Percentiles rank a stretch among this genome's conserved stretches.
Evolutionary conservation across 495 filamentous ascomycete species (phyloP).

Genomic region (Podospora appendiculata): DNA sequence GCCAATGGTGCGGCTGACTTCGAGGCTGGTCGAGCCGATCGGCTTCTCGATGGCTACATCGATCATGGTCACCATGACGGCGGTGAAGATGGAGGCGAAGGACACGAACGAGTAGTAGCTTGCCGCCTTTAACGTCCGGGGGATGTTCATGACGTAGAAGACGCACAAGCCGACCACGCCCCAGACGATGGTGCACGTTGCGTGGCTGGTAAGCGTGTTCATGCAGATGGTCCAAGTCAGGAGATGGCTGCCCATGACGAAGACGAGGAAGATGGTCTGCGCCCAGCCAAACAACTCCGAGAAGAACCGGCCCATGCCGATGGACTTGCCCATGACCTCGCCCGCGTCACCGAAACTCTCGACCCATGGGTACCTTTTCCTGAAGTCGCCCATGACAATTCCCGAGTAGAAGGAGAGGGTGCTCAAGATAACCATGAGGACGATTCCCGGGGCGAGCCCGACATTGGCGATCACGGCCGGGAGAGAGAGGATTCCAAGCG

Average conservation of each 20-base stretch:
- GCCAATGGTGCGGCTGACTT: conserved; percentile 3
- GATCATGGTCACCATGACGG: conserved; percentile 16
- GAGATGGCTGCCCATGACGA: conserved; percentile 15
- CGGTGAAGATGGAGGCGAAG: conserved; percentile 13
- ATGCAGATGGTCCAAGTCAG: conserved; percentile 15
- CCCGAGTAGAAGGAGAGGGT: conserved; percentile 8
- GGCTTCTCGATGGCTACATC: conserved; percentile 15
- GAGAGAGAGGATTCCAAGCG: conserved; percentile 11
- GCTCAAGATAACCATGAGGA: conserved; percentile 8
- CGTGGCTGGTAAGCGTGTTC: conserved; percentile 10
- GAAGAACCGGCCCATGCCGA: conserved; percentile 12
- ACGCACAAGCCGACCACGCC: conserved; percentile 11
- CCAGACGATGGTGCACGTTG: conserved; percentile 14
- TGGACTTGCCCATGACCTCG: conserved; percentile 10
- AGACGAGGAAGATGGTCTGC: conserved; percentile 11
- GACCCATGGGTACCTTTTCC: conserved; percentile 7
- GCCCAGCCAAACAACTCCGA: conserved; percentile 13
- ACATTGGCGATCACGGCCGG: conserved; percentile 11
- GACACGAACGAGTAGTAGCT: conserved; percentile 14
- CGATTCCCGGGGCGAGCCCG: conserved; percentile 8
- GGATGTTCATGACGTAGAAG: conserved; percentile 11
- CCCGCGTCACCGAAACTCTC: conserved; percentile 13
- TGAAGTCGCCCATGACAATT: conserved; percentile 16
- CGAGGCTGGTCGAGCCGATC: conserved; percentile 7
- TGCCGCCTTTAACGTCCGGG: conserved; percentile 7